Percentiles rank a stretch among this genome's conserved stretches.
These are phyloP conservation scores for Malassezia brasiliensis DNA, from an alignment of 1,284 basidiomycete species.

Conservation along the genomic window DNA sequence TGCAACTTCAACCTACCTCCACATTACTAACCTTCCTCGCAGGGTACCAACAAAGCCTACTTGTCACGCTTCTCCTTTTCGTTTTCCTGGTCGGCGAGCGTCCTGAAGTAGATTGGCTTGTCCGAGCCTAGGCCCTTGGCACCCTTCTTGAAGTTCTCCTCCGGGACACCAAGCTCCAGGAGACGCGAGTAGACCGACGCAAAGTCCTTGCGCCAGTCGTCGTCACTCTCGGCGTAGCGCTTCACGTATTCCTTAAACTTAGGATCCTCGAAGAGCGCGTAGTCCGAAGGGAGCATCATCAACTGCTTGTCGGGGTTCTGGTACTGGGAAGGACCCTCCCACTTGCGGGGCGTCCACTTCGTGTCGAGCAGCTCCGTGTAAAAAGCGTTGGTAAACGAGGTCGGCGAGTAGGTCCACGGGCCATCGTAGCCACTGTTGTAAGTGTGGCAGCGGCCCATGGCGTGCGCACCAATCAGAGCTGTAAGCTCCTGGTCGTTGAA, in stretches of 20 bases:
- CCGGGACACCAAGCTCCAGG: conserved; percentile 43
- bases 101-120: conserved; percentile 4
- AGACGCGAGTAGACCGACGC: conserved; percentile 28
- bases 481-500: conserved; percentile 56
- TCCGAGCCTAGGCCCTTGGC: conserved; percentile 1
- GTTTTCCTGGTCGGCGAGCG: conserved; percentile 8
- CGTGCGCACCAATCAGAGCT: conserved; percentile 55
- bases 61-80: background rate
- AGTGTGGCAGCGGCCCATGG: conserved; percentile 50
- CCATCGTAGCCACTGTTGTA: conserved; percentile 44
- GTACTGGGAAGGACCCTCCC: conserved; percentile 85
- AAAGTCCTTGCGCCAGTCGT: conserved; percentile 45
- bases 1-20: conserved; percentile 5
- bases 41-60: background rate
- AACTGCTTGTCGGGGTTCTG: conserved; percentile 74
- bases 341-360: conserved; percentile 58
- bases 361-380: conserved; percentile 50
- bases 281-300: conserved; percentile 64
- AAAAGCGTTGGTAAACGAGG: conserved; percentile 42
- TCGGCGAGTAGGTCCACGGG: conserved; percentile 46
- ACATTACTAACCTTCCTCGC: background rate
- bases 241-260: conserved; percentile 41
- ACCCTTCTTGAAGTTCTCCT: conserved; percentile 29
- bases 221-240: conserved; percentile 44
- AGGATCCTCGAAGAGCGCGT: conserved; percentile 33